phyloP scores from a whole-genome alignment of 192 early-diverging fungal species.

The Dimargaris verticillata region DNA sequence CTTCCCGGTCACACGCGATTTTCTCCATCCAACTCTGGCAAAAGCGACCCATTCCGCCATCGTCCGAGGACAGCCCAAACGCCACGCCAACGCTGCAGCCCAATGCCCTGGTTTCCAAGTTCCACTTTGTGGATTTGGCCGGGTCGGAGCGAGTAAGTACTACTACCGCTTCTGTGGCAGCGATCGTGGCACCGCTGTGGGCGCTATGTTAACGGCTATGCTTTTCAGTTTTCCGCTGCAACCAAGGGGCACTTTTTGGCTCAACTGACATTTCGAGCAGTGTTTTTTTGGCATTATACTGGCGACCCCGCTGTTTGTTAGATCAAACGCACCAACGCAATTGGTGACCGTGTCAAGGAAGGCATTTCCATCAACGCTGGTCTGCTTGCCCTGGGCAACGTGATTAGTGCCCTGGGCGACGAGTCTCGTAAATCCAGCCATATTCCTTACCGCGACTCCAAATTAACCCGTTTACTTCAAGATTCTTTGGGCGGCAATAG shows the following conservation, averaged over 20 bases:
- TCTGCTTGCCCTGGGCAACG: constrained; percentile 87
- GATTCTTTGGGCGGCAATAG: constrained; percentile 90
- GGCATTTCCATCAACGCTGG: constrained; percentile 96
- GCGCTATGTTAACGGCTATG: too few relatives aligned
- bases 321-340: constrained; percentile 82
- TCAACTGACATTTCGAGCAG: too few relatives aligned
- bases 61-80: constrained; percentile 1
- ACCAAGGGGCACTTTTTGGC: too few relatives aligned
- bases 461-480: constrained; percentile 87
- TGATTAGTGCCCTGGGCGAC: constrained; percentile 91
- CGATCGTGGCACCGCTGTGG: too few relatives aligned
- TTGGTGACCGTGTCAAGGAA: constrained; percentile 84
- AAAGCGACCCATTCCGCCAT: constrained; percentile 33
- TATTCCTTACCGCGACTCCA: constrained; percentile 94
- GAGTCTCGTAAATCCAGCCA: constrained; percentile 42
- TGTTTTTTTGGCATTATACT: too few relatives aligned
- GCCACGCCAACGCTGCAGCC: constrained; percentile 24
- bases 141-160: constrained; percentile 93
- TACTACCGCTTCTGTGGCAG: too few relatives aligned
- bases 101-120: constrained; percentile 60
- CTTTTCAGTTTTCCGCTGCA: too few relatives aligned
- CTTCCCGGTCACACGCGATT: constrained; percentile 90
- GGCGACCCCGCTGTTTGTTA: too few relatives aligned
- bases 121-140: constrained; percentile 97
- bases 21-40: constrained; percentile 80